phyloP scores from a whole-genome alignment of 495 filamentous ascomycete genomes.

The Hypoxylon crocopeplum region DNA sequence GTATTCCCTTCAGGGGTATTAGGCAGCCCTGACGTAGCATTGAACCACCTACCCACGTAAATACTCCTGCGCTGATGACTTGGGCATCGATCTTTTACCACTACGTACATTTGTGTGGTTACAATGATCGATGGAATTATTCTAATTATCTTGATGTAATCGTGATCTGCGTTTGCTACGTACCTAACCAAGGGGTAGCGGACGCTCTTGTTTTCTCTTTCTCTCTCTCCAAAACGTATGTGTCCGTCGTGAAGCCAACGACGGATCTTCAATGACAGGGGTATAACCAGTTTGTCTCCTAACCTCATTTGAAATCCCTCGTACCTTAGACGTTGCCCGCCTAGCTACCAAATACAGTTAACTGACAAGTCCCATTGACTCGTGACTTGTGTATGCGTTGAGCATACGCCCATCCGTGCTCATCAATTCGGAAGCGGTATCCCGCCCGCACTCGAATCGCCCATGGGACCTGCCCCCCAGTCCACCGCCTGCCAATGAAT shows the following conservation, averaged over 20 bases:
- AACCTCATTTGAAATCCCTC: conserved; percentile 7
- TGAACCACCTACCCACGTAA: conserved; percentile 14
- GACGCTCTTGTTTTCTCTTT: conserved; percentile 4
- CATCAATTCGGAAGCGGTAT: conserved; percentile 25
- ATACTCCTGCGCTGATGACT: conserved; percentile 6
- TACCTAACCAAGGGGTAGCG: conserved; percentile 21
- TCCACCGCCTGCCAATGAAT: conserved; percentile 36
- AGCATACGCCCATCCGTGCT: neutral
- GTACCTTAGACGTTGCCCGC: conserved; percentile 2
- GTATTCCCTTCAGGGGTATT: conserved; percentile 16
- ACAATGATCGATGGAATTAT: conserved; percentile 36
- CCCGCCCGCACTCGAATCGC: conserved; percentile 8
- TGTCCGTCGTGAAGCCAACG: conserved; percentile 21
- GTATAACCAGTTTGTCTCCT: conserved; percentile 20
- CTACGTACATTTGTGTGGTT: conserved; percentile 23
- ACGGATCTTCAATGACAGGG: conserved; percentile 23
- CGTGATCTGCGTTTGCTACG: conserved; percentile 32
- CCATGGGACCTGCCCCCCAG: conserved; percentile 30
- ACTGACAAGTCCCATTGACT: conserved; percentile 1
- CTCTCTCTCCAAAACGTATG: neutral
- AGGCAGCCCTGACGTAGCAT: conserved; percentile 17
- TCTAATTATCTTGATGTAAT: conserved; percentile 37
- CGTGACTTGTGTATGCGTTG: neutral
- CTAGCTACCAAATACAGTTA: conserved; percentile 14
- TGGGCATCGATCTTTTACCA: conserved; percentile 34